These are phyloP conservation scores for Hericium alpestre DNA, from an alignment of 768 basidiomycete species.

Conservation along the genomic window DNA sequence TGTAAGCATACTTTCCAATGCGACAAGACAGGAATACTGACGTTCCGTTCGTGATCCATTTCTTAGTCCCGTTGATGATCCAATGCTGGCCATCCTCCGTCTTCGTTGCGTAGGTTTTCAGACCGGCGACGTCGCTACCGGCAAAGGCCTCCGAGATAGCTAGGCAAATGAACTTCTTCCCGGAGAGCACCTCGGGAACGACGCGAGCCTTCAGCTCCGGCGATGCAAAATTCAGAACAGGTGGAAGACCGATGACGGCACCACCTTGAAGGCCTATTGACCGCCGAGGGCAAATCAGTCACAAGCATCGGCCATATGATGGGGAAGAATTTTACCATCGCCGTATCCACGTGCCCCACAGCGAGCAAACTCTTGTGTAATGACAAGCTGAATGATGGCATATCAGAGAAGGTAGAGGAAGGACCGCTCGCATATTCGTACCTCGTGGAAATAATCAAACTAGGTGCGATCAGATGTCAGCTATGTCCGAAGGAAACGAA, in stretches of 20 bases:
- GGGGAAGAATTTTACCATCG: constrained; percentile 31
- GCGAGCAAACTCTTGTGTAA: constrained; percentile 27
- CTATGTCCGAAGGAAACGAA: neutral
- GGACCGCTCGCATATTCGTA: constrained; percentile 14
- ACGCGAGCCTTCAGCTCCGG: constrained; percentile 45
- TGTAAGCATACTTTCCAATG: neutral
- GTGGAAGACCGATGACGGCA: constrained; percentile 73
- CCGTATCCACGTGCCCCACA: constrained; percentile 71
- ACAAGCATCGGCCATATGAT: neutral
- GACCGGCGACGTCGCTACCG: constrained; percentile 73
- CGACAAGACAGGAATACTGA: constrained; percentile 17
- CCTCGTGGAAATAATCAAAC: constrained; percentile 90
- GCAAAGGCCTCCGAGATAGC: constrained; percentile 88
- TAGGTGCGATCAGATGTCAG: neutral
- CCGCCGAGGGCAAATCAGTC: neutral
- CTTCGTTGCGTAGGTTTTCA: constrained; percentile 70
- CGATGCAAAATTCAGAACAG: constrained; percentile 72
- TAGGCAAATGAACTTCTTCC: constrained; percentile 76
- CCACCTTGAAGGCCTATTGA: constrained; percentile 51
- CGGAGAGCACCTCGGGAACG: constrained; percentile 51
- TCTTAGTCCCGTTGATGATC: constrained; percentile 82
- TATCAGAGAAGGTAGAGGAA: neutral
- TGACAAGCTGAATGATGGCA: constrained; percentile 16
- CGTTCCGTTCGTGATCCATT: constrained; percentile 79
- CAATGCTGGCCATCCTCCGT: constrained; percentile 75